A percentile compares a stretch with the other conserved stretches of the same genome.
Evolutionary conservation across 164 flowering plant genomes (phyloP).

Genomic region (Umbellularia californica): DNA sequence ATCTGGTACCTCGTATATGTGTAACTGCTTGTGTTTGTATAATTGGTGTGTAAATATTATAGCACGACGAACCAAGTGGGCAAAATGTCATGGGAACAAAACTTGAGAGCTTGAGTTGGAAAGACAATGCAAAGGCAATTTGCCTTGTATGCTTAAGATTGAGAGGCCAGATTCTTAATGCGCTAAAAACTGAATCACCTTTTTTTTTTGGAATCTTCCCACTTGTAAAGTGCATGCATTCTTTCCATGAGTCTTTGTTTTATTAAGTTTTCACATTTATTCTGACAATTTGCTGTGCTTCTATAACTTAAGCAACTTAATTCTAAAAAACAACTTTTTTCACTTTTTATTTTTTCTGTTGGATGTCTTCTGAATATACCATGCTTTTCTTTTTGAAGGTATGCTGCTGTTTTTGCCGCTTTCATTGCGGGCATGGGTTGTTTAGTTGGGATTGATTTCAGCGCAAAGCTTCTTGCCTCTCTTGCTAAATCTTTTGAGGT

Average conservation of each 20-base stretch:
- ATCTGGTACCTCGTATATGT: no score
- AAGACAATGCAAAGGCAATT: no score
- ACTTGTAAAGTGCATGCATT: background rate
- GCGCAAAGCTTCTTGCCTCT: constrained; percentile 82
- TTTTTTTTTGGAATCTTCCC: background rate
- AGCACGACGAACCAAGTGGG: background rate
- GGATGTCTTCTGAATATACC: background rate
- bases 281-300: background rate
- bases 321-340: background rate
- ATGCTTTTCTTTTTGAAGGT: constrained; percentile 39
- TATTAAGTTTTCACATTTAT: background rate
- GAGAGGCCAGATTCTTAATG: background rate
- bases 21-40: no score
- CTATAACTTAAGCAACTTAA: background rate
- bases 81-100: background rate
- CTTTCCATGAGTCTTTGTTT: background rate
- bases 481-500: constrained; percentile 89
- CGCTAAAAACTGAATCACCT: background rate
- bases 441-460: constrained; percentile 72
- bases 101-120: background rate
- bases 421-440: constrained; percentile 94
- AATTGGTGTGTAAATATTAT: no score
- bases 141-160: background rate
- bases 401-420: constrained; percentile 89
- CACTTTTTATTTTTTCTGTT: background rate